These are phyloP conservation scores for Venturia carpophila DNA, from an alignment of 2,329 filamentous ascomycete genomes.

Conservation along the genomic window DNA sequence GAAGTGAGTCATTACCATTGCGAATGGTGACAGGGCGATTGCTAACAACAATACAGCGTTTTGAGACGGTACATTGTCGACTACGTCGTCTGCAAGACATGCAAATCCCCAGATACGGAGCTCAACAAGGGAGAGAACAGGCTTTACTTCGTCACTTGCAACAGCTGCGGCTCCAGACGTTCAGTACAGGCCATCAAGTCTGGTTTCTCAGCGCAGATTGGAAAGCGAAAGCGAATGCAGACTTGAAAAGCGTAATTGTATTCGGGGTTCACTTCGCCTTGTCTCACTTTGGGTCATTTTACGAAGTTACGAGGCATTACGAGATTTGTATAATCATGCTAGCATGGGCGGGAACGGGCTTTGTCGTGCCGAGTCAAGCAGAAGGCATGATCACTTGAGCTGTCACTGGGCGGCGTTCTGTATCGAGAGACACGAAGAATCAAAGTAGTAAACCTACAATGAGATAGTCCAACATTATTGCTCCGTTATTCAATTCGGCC, in stretches of 20 bases:
- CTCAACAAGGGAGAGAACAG: constrained; percentile 99
- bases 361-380: not conserved
- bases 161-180: constrained; percentile 58
- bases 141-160: constrained; percentile 98
- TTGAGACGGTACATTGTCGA: constrained; percentile 52
- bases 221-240: constrained; percentile 17
- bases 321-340: not conserved
- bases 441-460: not conserved
- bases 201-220: constrained; percentile 87
- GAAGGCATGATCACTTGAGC: not conserved
- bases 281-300: not conserved
- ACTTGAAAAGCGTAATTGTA: not conserved
- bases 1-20: constrained; percentile 57
- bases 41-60: constrained; percentile 6
- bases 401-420: not conserved
- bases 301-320: not conserved
- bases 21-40: not conserved
- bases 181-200: constrained; percentile 98
- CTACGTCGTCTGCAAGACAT: constrained; percentile 99
- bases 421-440: not conserved
- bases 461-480: not conserved
- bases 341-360: not conserved
- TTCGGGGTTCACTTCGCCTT: not conserved
- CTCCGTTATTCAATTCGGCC: not conserved
- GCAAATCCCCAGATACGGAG: constrained; percentile 87